These are phyloP conservation scores for Pichia sp. DNA, from an alignment of 1,139 yeast species.

Conservation along the genomic window DNA sequence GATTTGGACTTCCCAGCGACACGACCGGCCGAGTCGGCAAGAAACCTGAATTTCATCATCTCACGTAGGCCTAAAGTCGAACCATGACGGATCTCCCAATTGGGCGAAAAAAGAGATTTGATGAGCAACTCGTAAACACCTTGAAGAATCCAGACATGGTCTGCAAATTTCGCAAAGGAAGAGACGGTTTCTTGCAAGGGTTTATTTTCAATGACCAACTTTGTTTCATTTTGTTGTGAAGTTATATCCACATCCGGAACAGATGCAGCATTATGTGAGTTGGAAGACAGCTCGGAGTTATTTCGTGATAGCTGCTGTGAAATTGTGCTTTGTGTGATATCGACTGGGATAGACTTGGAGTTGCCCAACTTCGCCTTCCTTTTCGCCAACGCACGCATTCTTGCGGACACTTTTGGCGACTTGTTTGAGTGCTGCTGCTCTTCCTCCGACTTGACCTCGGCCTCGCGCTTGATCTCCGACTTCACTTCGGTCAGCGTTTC, in stretches of 20 bases:
- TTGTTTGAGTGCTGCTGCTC: slow-evolving; percentile 12
- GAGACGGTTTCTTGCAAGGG: slow-evolving; percentile 58
- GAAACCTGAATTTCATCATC: slow-evolving; percentile 57
- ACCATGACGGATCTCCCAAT: slow-evolving; percentile 96
- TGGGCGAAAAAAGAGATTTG: slow-evolving; percentile 75
- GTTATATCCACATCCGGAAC: slow-evolving; percentile 51
- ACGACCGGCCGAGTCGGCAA: slow-evolving; percentile 85
- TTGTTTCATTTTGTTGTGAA: slow-evolving; percentile 74
- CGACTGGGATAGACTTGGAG: slow-evolving; percentile 53
- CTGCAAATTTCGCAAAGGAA: slow-evolving; percentile 55
- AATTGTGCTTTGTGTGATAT: slow-evolving; percentile 72
- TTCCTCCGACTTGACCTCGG: slow-evolving; percentile 3
- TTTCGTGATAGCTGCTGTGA: slow-evolving; percentile 49
- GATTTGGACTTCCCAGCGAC: slow-evolving; percentile 54
- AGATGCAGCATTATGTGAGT: background rate
- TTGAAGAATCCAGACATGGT: slow-evolving; percentile 90
- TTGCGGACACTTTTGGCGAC: slow-evolving; percentile 48
- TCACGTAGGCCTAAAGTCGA: slow-evolving; percentile 92
- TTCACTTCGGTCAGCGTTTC: slow-evolving; percentile 5
- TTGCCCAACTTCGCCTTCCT: slow-evolving; percentile 81
- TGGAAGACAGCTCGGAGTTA: slow-evolving; percentile 11
- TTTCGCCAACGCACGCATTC: slow-evolving; percentile 90
- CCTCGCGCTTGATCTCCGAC: background rate
- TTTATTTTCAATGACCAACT: slow-evolving; percentile 78
- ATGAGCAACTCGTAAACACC: slow-evolving; percentile 88